phyloP scores from a whole-genome alignment of 129 eudicot species.

The Sambucus nigra region DNA sequence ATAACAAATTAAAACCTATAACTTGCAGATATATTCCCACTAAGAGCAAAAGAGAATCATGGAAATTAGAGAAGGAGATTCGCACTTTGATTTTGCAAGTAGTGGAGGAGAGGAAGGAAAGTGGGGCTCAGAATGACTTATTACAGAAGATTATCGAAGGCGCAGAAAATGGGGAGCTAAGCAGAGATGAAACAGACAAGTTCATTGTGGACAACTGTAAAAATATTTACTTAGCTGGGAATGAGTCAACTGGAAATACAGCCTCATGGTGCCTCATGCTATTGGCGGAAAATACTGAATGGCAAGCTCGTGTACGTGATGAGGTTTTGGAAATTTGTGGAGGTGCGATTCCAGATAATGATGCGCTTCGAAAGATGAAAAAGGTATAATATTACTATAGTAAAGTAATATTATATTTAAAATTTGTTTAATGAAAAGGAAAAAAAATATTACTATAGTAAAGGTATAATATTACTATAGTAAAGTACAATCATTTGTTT shows the following conservation, averaged over 20 bases:
- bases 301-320: neutral
- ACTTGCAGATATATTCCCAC: conserved; percentile 1
- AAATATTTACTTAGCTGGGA: neutral
- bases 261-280: neutral
- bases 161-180: neutral
- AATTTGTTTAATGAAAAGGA: too few species aligned
- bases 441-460: too few species aligned
- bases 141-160: neutral
- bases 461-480: neutral
- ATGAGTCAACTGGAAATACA: neutral
- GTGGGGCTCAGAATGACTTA: neutral
- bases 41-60: neutral
- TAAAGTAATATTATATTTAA: too few species aligned
- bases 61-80: neutral
- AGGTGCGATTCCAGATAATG: neutral
- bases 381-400: neutral
- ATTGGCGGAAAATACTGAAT: neutral
- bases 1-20: neutral
- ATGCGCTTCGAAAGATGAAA: conserved; percentile 6
- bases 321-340: neutral
- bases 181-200: neutral
- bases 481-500: neutral
- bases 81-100: neutral
- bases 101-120: conserved; percentile 3
- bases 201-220: conserved; percentile 4